Conservation (phyloP, 768 basidiomycete species). For the Russula brevipes region DNA sequence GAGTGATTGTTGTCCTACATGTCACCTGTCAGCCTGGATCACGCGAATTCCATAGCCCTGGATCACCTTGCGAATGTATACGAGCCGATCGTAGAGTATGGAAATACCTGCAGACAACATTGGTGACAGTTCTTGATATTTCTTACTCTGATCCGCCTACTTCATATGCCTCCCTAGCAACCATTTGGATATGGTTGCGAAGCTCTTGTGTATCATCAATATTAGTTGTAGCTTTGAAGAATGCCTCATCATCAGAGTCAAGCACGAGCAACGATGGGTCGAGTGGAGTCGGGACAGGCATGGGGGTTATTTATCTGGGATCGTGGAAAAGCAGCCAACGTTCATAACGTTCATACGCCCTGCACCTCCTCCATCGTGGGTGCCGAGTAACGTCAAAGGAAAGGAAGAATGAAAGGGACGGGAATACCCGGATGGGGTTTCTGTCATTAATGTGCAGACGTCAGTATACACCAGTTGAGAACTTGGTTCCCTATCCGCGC, state of each 20-base stretch:
- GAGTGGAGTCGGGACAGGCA: not conserved
- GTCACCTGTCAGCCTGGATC: not conserved
- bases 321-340: too few relatives aligned
- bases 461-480: too few relatives aligned
- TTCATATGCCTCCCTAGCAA: conserved; percentile 15
- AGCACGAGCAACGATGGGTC: conserved; percentile 17
- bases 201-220: conserved; percentile 11
- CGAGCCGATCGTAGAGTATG: conserved; percentile 32
- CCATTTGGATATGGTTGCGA: conserved; percentile 7
- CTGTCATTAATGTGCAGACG: too few relatives aligned
- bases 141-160: not conserved
- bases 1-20: conserved; percentile 27
- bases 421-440: too few relatives aligned
- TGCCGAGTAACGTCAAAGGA: too few relatives aligned
- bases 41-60: not conserved
- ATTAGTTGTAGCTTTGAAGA: conserved; percentile 6
- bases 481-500: too few relatives aligned
- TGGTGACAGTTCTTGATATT: not conserved
- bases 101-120: conserved; percentile 27
- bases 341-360: too few relatives aligned
- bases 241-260: conserved; percentile 1
- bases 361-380: too few relatives aligned
- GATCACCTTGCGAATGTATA: conserved; percentile 29
- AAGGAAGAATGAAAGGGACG: too few relatives aligned
- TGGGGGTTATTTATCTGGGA: not conserved